Percentiles rank a stretch among this genome's conserved stretches.
These are phyloP conservation scores for Tuber microsphaerosporum DNA, from an alignment of 495 filamentous ascomycete genomes.

Conservation along the genomic window DNA sequence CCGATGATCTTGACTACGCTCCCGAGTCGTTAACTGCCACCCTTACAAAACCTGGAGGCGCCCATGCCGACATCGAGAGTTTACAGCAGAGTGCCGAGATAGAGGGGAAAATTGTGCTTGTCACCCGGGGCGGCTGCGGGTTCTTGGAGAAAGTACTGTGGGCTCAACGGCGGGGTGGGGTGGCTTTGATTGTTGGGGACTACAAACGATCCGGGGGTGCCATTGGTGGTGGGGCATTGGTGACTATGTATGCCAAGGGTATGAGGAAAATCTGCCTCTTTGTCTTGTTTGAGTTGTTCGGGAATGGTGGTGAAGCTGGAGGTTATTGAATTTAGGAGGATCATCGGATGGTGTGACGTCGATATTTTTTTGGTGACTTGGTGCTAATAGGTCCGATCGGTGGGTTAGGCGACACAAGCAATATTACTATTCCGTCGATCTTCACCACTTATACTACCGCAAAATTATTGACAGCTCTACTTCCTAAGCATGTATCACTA, in stretches of 20 bases:
- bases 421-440: constrained; percentile 84
- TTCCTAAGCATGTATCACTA: constrained; percentile 28
- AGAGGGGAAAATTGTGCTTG: constrained; percentile 77
- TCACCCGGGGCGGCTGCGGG: constrained; percentile 89
- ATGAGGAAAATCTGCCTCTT: constrained; percentile 24
- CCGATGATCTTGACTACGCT: constrained; percentile 57
- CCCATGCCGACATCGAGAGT: constrained; percentile 88
- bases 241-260: constrained; percentile 84
- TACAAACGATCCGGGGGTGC: constrained; percentile 70
- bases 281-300: constrained; percentile 1
- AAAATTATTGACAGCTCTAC: constrained; percentile 78
- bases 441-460: constrained; percentile 95
- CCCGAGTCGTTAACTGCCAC: constrained; percentile 25
- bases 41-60: constrained; percentile 45
- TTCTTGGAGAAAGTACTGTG: constrained; percentile 96
- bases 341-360: constrained; percentile 2
- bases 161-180: constrained; percentile 81
- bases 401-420: constrained; percentile 70
- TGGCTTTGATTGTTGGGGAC: constrained; percentile 89
- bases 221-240: constrained; percentile 48
- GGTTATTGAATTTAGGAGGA: background rate
- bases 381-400: constrained; percentile 2
- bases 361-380: constrained; percentile 8
- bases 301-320: background rate
- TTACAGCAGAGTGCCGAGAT: constrained; percentile 93